Percentiles rank a stretch among this genome's conserved stretches.
These are phyloP conservation scores for Linnemannia exigua DNA, from an alignment of 192 early-diverging fungal species.

Conservation along the genomic window DNA sequence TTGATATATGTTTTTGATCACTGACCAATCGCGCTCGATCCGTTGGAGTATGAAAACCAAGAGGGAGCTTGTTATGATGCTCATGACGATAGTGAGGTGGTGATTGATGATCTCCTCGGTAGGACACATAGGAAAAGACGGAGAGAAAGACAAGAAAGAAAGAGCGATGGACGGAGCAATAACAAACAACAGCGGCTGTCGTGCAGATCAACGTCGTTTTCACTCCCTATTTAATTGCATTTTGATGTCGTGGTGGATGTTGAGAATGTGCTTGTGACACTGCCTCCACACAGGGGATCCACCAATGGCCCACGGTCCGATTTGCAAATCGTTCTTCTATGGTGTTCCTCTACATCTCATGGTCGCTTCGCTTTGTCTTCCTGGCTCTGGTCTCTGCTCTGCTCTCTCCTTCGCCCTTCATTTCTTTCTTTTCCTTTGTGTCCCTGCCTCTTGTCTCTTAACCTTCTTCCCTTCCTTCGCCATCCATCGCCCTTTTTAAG, in stretches of 20 bases:
- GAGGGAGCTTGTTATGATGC: no score
- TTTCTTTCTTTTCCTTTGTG: neutral
- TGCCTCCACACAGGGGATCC: neutral
- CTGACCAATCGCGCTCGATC: no score
- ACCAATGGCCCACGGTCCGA: neutral
- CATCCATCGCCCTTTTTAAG: conserved; percentile 5
- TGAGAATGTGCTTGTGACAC: neutral
- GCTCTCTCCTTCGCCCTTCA: neutral
- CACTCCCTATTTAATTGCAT: neutral
- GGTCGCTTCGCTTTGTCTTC: no score
- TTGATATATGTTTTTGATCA: no score
- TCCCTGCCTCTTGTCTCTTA: neutral
- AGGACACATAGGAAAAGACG: no score
- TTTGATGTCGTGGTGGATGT: neutral
- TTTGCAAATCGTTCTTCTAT: neutral
- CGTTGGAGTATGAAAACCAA: no score
- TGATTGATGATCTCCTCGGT: no score
- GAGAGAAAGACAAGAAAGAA: neutral
- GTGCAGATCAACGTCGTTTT: neutral
- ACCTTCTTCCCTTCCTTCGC: neutral
- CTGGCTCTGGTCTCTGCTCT: neutral
- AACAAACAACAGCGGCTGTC: neutral
- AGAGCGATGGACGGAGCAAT: neutral
- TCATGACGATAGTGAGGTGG: no score
- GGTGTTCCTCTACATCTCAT: no score